Evolutionary conservation across 495 filamentous ascomycete genomes (phyloP), one percentile per base, ranked within the genome.

Genomic region (Aspergillus taichungensis): DNA sequence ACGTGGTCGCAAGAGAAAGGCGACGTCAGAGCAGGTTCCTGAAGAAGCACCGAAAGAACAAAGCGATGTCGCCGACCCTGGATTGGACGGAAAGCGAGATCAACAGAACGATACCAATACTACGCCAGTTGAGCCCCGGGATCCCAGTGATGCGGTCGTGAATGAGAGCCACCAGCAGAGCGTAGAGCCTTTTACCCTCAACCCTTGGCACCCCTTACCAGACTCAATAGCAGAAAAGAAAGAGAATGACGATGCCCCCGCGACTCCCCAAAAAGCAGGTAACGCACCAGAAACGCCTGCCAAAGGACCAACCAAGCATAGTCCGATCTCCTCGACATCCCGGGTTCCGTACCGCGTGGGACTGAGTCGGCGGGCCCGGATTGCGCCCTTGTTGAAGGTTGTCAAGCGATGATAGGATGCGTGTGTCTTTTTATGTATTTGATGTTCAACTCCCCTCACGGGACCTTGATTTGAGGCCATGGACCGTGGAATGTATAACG

Each of bases 301-400:
- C 10, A 66, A 62, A 29, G 63, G 62, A 8, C 62, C 65, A 13
- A 42, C 50, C 3, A 68, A 67, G 44, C 71, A 74, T 37, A 75
- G 68, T 37, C 76, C 79, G 1, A 66, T 81, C 18, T 56, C 61
- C 2, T 72, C 62, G 30, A 75, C 71, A 24, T 64, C 69, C 35
- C 81, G 77, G 43, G 76, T 79, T 6, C 65, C 74, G 1, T 81
- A 78, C 38, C 68, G 83, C 4, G 82, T 88, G 30, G 84, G 84
- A 4, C 57, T 88, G 33, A 86, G 82, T 61, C 80, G 76, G 43
- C 59, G 75, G 49, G 75, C 76, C 24, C 65, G 78, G 40, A 86
- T 88, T 51, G 73, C 79, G 24, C 79, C 84, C 13, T 61, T 88
- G 48, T 57, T 88, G 43, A 79, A 80, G 52, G 66, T 77, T 29